A percentile compares a stretch with the other conserved stretches of the same genome.
phyloP scores from a whole-genome alignment of 2,329 filamentous ascomycete species.

The Tolypocladium ovalisporum region DNA sequence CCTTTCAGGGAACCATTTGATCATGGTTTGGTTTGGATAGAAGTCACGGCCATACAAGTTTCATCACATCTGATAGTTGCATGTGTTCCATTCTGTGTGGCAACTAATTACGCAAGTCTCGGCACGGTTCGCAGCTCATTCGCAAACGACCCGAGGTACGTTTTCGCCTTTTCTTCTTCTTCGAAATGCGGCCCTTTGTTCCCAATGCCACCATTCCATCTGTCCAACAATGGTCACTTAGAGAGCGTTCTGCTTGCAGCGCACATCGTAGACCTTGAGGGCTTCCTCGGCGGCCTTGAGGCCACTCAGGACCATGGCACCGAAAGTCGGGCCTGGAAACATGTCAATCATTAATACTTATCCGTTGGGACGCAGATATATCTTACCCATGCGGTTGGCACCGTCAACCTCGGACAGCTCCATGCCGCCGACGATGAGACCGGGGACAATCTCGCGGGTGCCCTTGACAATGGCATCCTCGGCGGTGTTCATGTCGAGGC shows the following conservation, averaged over 20 bases:
- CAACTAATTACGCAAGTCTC: slow-evolving; percentile 3
- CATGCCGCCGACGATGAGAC: slow-evolving; percentile 90
- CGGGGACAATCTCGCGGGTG: slow-evolving; percentile 78
- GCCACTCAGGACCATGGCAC: slow-evolving; percentile 78
- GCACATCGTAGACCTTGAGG: slow-evolving; percentile 62
- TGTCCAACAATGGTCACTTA: slow-evolving; percentile 14
- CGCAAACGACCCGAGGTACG: not conserved
- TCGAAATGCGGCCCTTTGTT: not conserved
- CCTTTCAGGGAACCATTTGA: not conserved
- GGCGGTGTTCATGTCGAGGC: slow-evolving; percentile 81
- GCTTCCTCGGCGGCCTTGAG: slow-evolving; percentile 89
- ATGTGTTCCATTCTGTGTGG: slow-evolving; percentile 1
- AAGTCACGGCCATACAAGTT: too few species aligned
- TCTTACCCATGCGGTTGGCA: slow-evolving; percentile 73
- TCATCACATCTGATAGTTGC: not conserved
- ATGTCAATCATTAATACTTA: not conserved
- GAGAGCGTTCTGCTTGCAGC: slow-evolving; percentile 66
- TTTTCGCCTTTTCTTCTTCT: not conserved
- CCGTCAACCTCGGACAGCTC: slow-evolving; percentile 85
- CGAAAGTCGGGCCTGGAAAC: slow-evolving; percentile 58
- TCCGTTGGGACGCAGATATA: too few species aligned
- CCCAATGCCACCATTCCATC: not conserved
- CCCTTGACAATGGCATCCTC: slow-evolving; percentile 92
- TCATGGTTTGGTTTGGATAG: not conserved
- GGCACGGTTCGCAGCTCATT: not conserved